Conservation (phyloP, 148 eudicot species). For the Rhododendron ovatum region DNA sequence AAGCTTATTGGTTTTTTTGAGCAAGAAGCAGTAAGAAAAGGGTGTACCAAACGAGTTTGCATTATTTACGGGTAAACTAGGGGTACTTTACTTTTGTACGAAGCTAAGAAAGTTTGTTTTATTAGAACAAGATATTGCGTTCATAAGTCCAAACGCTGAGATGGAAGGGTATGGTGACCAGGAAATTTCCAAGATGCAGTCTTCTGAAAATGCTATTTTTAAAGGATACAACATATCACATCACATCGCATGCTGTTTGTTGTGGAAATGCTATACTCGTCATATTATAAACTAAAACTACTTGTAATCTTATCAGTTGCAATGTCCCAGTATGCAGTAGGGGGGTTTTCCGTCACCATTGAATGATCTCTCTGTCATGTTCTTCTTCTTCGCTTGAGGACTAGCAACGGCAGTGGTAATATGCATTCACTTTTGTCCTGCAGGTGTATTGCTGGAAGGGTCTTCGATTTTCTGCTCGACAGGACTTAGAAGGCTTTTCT, state of each 20-base stretch:
- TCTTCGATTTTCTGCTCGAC: conserved; percentile 87
- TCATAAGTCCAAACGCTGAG: background rate
- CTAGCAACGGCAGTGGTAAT: background rate
- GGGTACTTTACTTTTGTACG: background rate
- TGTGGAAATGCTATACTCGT: background rate
- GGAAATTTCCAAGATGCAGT: background rate
- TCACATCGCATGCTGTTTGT: background rate
- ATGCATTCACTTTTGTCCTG: conserved; percentile 12
- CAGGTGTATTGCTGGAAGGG: conserved; percentile 99
- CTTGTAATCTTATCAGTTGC: background rate
- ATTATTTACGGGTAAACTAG: background rate
- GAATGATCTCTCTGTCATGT: background rate
- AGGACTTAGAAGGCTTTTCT: conserved; percentile 95
- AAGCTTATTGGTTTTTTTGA: background rate
- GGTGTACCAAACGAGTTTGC: background rate
- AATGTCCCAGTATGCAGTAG: background rate
- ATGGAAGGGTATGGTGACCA: background rate
- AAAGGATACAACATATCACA: background rate
- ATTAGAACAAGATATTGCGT: background rate
- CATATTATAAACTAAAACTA: background rate
- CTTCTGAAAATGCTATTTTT: background rate
- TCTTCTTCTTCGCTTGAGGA: background rate
- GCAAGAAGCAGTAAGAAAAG: background rate
- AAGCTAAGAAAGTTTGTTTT: background rate
- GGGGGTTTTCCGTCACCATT: background rate